Percentiles rank a stretch among this genome's conserved stretches.
These are phyloP conservation scores for Fusarium musae DNA, from an alignment of 2,329 filamentous ascomycete genomes.

Conservation along the genomic window DNA sequence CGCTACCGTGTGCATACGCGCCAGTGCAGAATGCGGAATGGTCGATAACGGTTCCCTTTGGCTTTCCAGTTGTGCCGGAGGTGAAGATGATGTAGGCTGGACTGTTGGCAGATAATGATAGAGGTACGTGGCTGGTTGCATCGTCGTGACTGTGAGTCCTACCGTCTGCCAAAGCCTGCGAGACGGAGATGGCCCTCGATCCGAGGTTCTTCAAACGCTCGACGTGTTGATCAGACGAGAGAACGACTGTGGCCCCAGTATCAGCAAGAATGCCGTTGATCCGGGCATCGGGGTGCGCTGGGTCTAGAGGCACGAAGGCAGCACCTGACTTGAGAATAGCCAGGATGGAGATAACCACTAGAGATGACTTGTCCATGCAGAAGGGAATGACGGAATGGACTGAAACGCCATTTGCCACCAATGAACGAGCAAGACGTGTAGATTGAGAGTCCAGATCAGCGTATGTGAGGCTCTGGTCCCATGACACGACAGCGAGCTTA, in stretches of 20 bases:
- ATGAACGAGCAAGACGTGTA: background rate
- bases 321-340: constrained; percentile 16
- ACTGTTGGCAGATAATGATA: background rate
- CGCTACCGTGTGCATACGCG: constrained; percentile 2
- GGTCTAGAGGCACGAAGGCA: constrained; percentile 17
- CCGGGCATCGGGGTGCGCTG: constrained; percentile 8
- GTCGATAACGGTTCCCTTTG: constrained; percentile 15
- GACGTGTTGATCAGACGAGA: background rate
- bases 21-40: constrained; percentile 27
- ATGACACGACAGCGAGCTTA: constrained; percentile 48
- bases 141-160: accelerated
- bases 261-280: constrained; percentile 6
- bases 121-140: background rate
- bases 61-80: constrained; percentile 22
- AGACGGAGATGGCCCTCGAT: background rate
- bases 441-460: constrained; percentile 46
- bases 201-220: constrained; percentile 20
- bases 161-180: background rate
- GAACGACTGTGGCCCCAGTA: background rate
- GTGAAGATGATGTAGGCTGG: constrained; percentile 27
- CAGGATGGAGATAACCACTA: constrained; percentile 2
- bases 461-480: constrained; percentile 57
- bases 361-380: constrained; percentile 26
- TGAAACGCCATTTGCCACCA: background rate
- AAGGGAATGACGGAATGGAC: constrained; percentile 6